Base-by-base conservation (phyloP, 1,284 basidiomycete genomes). In the Sanghuangporus baumii region DNA sequence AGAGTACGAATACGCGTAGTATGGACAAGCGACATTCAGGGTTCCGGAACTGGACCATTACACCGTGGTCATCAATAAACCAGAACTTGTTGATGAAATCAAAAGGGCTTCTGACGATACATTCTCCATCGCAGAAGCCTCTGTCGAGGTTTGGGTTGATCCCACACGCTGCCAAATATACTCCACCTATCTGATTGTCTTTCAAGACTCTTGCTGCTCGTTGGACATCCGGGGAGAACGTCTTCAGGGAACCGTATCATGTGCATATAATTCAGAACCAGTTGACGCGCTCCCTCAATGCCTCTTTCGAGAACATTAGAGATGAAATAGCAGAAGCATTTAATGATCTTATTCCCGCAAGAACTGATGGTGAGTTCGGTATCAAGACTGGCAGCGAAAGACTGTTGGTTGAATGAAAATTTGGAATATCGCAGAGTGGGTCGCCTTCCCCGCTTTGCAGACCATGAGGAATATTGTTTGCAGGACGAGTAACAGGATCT, bases 401-500 rank as follows among this genome's bases (percentile, higher is more conserved):
- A 12, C 3, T 31, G n/a, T 4, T 46, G 36, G 41, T 38, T 50
- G n/a, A 52, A 41, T 36, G 50, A 37, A 18, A 34, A 18, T 41
- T 56, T 60, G 61, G 6, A 23, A 16, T 26, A 16, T 11, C 54
- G 23, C 26, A 76, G 75, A 72, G 31, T 81, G 80, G 79, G 68
- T 69, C 2, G 68, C 67, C 9, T 57, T 78, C 14, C 72, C 68
- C 2, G 73, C 72, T 1, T 66, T 74, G 40, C 58, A 71, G 6
- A 74, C 73, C 0, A 65, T 78, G 12, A 73, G 74, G 70, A 69
- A 74, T 26, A 72, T 82, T 36, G 74, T 82, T 1, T 73, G 71
- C 59, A 70, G 79, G 11, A 71, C 70, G 14, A 73, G 71, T 58
- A 78, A 79, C 62, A 71, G 79, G 7, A 68, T 79, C 9, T 75